phyloP scores from a whole-genome alignment of 805 yeast genomes.

The Grigorovia transvaalensis region DNA sequence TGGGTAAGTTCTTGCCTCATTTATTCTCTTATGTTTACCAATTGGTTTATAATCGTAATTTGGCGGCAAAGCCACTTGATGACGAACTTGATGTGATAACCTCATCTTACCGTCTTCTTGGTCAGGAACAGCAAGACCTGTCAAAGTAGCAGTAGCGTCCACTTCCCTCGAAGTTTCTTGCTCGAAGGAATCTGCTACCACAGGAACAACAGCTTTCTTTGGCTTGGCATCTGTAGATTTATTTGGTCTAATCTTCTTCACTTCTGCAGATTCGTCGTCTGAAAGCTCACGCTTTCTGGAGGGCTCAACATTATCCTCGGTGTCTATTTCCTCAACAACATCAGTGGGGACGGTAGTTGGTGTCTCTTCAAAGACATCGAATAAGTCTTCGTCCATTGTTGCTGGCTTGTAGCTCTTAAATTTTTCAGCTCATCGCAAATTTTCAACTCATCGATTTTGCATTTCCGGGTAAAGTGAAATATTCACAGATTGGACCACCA shows the following conservation, averaged over 20 bases:
- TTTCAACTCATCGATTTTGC: not conserved
- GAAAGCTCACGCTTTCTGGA: constrained; percentile 14
- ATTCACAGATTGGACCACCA: not conserved
- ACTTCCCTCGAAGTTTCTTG: constrained; percentile 86
- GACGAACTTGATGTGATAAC: constrained; percentile 88
- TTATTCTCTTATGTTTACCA: constrained; percentile 66
- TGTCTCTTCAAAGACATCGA: constrained; percentile 28
- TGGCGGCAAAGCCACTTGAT: constrained; percentile 94
- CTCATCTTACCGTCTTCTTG: constrained; percentile 47
- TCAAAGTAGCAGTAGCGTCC: constrained; percentile 65
- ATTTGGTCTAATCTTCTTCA: constrained; percentile 8
- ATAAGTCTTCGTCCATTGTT: constrained; percentile 15
- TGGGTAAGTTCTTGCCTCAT: constrained; percentile 84
- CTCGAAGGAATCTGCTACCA: constrained; percentile 79
- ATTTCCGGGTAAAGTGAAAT: not conserved
- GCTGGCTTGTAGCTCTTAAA: not conserved
- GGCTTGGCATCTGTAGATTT: constrained; percentile 29
- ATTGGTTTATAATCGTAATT: constrained; percentile 82
- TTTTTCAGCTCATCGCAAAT: constrained; percentile 4
- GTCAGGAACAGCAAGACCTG: constrained; percentile 33
- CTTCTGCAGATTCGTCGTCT: constrained; percentile 9
- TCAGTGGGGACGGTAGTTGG: constrained; percentile 10
- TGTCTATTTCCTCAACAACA: constrained; percentile 11
- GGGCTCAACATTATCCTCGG: not conserved
- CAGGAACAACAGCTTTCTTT: constrained; percentile 47